phyloP scores from a whole-genome alignment of 768 basidiomycete genomes.

The Gautieria morchelliformis region DNA sequence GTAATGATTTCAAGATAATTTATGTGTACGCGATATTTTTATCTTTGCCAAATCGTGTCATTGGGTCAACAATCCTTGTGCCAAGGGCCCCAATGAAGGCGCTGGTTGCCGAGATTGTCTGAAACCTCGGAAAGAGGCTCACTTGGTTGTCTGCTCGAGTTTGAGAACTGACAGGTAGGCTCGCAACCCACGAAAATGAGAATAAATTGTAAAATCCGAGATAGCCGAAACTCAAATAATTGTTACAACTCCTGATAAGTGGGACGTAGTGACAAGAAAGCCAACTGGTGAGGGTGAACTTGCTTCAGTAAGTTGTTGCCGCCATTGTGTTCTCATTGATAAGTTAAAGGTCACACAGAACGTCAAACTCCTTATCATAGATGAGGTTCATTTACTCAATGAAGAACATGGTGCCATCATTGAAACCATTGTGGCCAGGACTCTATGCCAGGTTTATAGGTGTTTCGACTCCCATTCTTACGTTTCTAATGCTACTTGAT shows the following conservation, averaged over 20 bases:
- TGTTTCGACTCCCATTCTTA: not conserved
- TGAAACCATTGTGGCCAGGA: slow-evolving; percentile 95
- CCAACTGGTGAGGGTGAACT: slow-evolving; percentile 95
- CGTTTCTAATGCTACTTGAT: not conserved
- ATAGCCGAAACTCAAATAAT: slow-evolving; percentile 95
- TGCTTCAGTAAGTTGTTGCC: slow-evolving; percentile 56
- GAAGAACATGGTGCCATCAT: slow-evolving; percentile 98
- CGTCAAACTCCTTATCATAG: slow-evolving; percentile 90
- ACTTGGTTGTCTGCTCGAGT: slow-evolving; percentile 83
- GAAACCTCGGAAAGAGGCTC: slow-evolving; percentile 84
- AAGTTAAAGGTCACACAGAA: slow-evolving; percentile 45
- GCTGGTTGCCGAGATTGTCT: slow-evolving; percentile 87
- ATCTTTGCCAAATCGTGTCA: not conserved
- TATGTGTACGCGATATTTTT: slow-evolving; percentile 62
- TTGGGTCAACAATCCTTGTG: not conserved
- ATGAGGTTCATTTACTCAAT: slow-evolving; percentile 94
- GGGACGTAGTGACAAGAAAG: slow-evolving; percentile 98
- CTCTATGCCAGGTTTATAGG: slow-evolving; percentile 64
- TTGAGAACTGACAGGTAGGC: slow-evolving; percentile 80
- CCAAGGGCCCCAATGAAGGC: slow-evolving; percentile 98
- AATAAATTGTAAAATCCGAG: slow-evolving; percentile 72
- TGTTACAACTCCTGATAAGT: slow-evolving; percentile 98
- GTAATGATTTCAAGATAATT: slow-evolving; percentile 85
- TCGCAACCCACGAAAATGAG: not conserved
- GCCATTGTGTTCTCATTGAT: not conserved